phyloP scores from a whole-genome alignment of 352 stramenopile genomes.

The Globisporangium ultimum region DNA sequence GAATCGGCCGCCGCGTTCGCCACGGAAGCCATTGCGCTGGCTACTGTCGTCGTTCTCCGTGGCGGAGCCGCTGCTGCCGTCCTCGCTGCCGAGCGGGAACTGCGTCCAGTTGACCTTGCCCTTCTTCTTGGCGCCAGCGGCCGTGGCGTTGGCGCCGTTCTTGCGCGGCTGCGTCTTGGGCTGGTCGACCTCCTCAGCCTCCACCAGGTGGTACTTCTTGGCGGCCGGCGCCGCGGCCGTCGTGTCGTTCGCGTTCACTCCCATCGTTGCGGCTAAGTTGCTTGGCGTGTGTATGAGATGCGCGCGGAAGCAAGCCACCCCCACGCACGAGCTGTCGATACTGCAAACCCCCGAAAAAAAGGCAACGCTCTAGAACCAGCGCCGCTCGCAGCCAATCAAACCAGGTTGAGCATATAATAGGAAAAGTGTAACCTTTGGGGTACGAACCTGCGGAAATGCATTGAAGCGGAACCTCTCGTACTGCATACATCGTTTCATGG shows the following conservation, averaged over 20 bases:
- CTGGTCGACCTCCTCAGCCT: constrained; percentile 72
- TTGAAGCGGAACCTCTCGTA: too few species aligned
- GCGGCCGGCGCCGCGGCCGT: constrained; percentile 12
- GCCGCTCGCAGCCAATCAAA: too few species aligned
- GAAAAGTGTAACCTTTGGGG: too few species aligned
- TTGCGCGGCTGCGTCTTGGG: constrained; percentile 10
- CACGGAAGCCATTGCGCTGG: constrained; percentile 16
- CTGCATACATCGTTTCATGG: too few species aligned
- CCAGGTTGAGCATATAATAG: too few species aligned
- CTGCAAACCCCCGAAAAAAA: too few species aligned
- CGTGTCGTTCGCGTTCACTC: constrained; percentile 31
- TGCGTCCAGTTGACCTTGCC: constrained; percentile 77
- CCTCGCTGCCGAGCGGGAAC: constrained; percentile 36
- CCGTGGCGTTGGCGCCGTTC: constrained; percentile 9
- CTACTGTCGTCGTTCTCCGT: constrained; percentile 13
- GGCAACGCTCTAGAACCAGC: too few species aligned
- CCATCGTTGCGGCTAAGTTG: constrained; percentile 14
- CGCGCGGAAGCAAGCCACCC: too few species aligned
- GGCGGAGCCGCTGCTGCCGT: constrained; percentile 17
- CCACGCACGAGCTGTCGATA: too few species aligned
- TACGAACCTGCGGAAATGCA: too few species aligned
- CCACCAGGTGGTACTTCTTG: constrained; percentile 83
- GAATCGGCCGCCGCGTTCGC: constrained; percentile 21
- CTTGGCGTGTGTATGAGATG: too few species aligned
- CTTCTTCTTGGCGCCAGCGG: constrained; percentile 38